Evolutionary conservation across 2,329 filamentous ascomycete species (phyloP), one percentile per base, ranked within the genome.

Genomic region (Colletotrichum destructivum): DNA sequence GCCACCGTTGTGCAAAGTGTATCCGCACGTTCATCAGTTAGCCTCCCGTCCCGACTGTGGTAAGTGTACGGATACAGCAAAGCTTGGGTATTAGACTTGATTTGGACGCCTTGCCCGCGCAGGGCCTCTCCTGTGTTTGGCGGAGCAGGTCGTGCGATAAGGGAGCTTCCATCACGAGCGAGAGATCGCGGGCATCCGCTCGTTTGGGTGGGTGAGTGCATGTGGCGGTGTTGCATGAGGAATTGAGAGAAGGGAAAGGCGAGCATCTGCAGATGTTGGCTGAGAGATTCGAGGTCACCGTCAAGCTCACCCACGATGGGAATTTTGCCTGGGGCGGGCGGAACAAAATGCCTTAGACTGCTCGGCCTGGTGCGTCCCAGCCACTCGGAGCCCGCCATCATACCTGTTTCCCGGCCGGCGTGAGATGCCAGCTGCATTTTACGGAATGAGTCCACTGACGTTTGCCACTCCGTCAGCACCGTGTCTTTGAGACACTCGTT

Each of bases 401-500:
- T 46, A 23, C 8, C 31, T 21, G 40, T 8, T 13, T 16, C 56
- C 18, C 44, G 15, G 26, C 26, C 21, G 44, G 16, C 18, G 13
- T 13, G 15, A 21, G 26, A 49, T 23, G 11, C 35, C 42, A 52
- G n/a, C 18, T 40, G 52, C 52, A 21, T 38, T 35, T 42, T 49
- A 51, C 35, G 8, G 35, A 38, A 44, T 31, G 35, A 52, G 35
- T 18, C 47, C 23, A 18, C 52, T 47, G 54, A 56, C n/a, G 31
- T 42, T 64, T 18, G 52, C n/a, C n/a, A 47, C 42, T 21, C 21
- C n/a, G n/a, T 51, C 40, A 42, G n/a, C n/a, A 42, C 16, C 52
- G 21, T 49, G 51, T 12, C 23, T 56, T 21, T 54, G 52, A 11
- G 35, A 57, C 52, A 64, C 52, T 40, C 18, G 51, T 44, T 11